Base-by-base conservation (phyloP, 2,329 filamentous ascomycete species). In the Rhynchosporium agropyri region DNA sequence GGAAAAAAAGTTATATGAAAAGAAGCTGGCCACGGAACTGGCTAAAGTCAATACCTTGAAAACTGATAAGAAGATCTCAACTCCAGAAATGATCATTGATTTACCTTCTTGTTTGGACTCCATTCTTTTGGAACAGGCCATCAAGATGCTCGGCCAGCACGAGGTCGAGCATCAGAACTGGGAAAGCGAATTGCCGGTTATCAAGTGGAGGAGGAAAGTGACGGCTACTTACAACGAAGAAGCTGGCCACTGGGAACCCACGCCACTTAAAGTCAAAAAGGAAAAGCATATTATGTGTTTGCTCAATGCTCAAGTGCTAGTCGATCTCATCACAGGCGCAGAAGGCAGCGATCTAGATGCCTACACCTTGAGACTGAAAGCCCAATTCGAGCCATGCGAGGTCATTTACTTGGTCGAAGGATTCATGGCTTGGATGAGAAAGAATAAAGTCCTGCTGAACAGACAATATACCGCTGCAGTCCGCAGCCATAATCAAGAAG, bases 61-160 rank as follows among this genome's bases (percentile, higher is more conserved):
- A 58, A 86, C 84, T 0, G 87, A 92, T 76, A 92, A 91, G 76
- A 91, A 90, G 68, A 78, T 87, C 0, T 89, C 89, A 0, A 84
- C 86, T 0, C 83, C 83, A 0, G 90, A 95, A 74, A 94, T 95
- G 90, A 87, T 94, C 57, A 81, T 92, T 1, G 84, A 91, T 68
- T 77, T 94, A 29, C 83, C 90, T 0, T 75, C 77, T 0, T 81
- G 80, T 1, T 76, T 94, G 1, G 76, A 82, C 28, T 75, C 73
- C 9, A 77, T 75, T 0, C 72, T 81, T 29, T 77, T 73, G 29
- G 74, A 79, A 1, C 81, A 83, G 53, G 74, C 83, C 4, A 76
- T 81, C 60, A 74, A 78, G 0, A 76, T 87, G n/a, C 77, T 89
- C 0, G 72, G 76, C 2, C 78, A 80, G 1, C 70, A 86, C 2